Percentiles rank a stretch among this genome's conserved stretches.
These are phyloP conservation scores for Schizophyllum commune DNA, from an alignment of 1,284 basidiomycete species.

Conservation along the genomic window DNA sequence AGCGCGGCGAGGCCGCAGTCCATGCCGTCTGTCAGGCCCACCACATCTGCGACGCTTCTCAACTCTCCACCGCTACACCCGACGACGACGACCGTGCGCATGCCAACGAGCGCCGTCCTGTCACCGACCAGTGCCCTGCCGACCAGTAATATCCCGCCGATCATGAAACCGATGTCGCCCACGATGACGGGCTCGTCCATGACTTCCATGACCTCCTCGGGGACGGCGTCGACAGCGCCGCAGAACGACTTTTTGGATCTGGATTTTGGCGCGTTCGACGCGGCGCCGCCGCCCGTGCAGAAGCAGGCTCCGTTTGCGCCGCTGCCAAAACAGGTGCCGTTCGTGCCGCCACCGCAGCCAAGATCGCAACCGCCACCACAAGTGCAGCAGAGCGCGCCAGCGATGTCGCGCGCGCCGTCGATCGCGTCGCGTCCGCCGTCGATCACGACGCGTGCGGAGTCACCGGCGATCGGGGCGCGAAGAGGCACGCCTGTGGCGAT, in stretches of 20 bases:
- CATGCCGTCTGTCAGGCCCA: no score
- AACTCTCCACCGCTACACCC: neutral
- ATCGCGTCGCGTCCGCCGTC: slow-evolving; percentile 7
- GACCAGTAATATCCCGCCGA: neutral
- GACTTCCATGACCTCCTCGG: neutral
- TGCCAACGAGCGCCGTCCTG: neutral
- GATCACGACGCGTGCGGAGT: slow-evolving; percentile 6
- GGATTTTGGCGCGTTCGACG: slow-evolving; percentile 6
- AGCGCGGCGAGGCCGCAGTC: neutral
- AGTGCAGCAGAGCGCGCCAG: slow-evolving; percentile 5
- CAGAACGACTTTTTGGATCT: slow-evolving; percentile 4
- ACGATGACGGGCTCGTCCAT: neutral
- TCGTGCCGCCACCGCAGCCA: slow-evolving; percentile 2
- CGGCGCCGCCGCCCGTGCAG: slow-evolving; percentile 1
- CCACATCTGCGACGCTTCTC: neutral
- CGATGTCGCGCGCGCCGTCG: slow-evolving; percentile 1
- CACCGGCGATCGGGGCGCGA: slow-evolving; percentile 5
- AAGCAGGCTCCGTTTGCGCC: neutral
- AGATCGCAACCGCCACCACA: slow-evolving; percentile 3
- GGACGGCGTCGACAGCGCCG: neutral
- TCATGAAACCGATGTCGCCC: neutral
- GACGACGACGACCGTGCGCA: neutral
- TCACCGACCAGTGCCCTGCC: neutral
- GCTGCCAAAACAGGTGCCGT: neutral
- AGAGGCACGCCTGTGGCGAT: slow-evolving; percentile 13